phyloP scores from a whole-genome alignment of 257 asterid species.

The Phtheirospermum japonicum region DNA sequence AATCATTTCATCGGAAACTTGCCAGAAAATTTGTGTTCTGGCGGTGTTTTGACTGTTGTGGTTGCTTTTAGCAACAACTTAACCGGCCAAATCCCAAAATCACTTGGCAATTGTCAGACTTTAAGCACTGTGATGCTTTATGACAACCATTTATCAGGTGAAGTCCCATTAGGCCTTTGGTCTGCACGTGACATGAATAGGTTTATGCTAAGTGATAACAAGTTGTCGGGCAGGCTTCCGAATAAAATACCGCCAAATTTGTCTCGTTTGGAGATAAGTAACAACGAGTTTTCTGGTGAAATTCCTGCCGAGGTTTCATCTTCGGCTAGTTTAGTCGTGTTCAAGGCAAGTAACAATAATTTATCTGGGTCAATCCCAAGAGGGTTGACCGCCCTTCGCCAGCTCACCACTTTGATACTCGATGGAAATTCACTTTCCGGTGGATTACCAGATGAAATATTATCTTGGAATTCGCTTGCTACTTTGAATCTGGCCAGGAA shows the following conservation, averaged over 20 bases:
- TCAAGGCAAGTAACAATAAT: slow-evolving; percentile 58
- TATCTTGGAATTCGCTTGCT: slow-evolving; percentile 62
- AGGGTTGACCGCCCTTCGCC: slow-evolving; percentile 53
- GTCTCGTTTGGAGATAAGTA: slow-evolving; percentile 60
- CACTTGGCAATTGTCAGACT: slow-evolving; percentile 49
- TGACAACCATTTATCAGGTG: slow-evolving; percentile 55
- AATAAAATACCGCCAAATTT: slow-evolving; percentile 50
- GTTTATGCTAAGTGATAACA: slow-evolving; percentile 59
- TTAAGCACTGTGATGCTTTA: slow-evolving; percentile 58
- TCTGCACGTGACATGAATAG: slow-evolving; percentile 40
- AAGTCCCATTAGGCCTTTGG: slow-evolving; percentile 65
- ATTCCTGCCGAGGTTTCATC: slow-evolving; percentile 53
- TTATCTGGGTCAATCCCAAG: slow-evolving; percentile 58
- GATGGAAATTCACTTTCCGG: slow-evolving; percentile 78
- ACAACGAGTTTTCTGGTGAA: slow-evolving; percentile 61
- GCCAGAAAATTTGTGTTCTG: slow-evolving; percentile 69
- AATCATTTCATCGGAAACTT: slow-evolving; percentile 63
- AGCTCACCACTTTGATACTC: slow-evolving; percentile 43
- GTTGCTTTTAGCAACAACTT: slow-evolving; percentile 63
- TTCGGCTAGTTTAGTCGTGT: slow-evolving; percentile 57
- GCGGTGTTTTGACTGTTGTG: slow-evolving; percentile 49
- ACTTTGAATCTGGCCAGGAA: slow-evolving; percentile 57
- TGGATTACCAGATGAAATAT: slow-evolving; percentile 48
- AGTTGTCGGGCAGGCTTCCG: slow-evolving; percentile 69
- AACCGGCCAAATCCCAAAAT: slow-evolving; percentile 65